These are phyloP conservation scores for Crithidia mellificae DNA, from an alignment of 208 protist genomes.

Conservation along the genomic window DNA sequence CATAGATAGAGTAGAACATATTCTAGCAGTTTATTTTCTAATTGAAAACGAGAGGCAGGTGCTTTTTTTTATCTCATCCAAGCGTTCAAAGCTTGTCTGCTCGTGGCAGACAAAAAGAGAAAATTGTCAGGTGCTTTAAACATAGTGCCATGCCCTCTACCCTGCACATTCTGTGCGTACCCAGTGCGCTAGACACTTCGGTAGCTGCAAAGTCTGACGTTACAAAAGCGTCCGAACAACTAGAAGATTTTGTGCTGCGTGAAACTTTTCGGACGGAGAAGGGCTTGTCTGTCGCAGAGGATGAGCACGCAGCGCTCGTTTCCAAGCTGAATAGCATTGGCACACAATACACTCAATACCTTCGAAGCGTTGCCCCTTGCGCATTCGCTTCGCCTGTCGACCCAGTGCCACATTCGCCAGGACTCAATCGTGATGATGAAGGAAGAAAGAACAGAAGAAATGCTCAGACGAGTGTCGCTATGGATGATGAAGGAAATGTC, in stretches of 20 bases:
- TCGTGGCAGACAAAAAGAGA: too few species aligned
- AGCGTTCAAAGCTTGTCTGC: too few species aligned
- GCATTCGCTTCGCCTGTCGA: slow-evolving; percentile 6
- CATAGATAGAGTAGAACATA: slow-evolving; percentile 16
- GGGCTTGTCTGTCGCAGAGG: neutral
- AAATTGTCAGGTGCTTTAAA: too few species aligned
- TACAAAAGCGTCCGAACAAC: neutral
- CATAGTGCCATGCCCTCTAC: too few species aligned
- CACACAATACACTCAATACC: slow-evolving; percentile 17
- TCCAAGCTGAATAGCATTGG: slow-evolving; percentile 22
- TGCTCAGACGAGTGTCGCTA: too few species aligned
- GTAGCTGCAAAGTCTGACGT: too few species aligned
- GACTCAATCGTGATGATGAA: too few species aligned
- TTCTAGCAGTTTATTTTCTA: too few species aligned
- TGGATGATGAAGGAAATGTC: neutral
- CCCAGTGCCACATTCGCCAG: neutral
- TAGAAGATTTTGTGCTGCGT: slow-evolving; percentile 6
- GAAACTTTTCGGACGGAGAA: neutral
- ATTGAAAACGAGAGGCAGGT: too few species aligned
- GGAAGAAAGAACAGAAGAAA: too few species aligned
- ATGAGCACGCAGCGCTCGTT: neutral
- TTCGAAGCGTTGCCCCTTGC: slow-evolving; percentile 19
- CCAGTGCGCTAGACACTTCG: accelerated
- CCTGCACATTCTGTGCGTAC: neutral
- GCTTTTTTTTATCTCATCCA: too few species aligned